A percentile compares a stretch with the other conserved stretches of the same genome.
Conservation (phyloP, 108 stramenopile genomes). For the Epithemia pelagica region DNA sequence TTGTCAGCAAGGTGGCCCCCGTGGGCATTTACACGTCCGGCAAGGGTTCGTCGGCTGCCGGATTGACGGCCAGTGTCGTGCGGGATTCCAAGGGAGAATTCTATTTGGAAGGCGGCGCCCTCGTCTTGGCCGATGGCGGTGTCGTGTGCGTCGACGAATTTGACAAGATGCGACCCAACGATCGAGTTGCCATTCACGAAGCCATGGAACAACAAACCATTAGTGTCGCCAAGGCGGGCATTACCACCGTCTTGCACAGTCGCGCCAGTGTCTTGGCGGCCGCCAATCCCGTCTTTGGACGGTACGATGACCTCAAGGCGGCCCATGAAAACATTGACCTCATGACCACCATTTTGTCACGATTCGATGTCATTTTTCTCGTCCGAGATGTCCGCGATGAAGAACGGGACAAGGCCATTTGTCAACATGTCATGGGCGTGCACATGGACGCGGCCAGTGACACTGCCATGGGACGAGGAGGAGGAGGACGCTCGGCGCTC, state of each 20-base stretch:
- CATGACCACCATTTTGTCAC: conserved; percentile 95
- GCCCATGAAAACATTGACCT: conserved; percentile 98
- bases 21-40: conserved; percentile 99
- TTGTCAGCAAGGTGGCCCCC: conserved; percentile 87
- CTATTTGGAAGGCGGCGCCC: conserved; percentile 98
- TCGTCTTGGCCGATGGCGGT: conserved; percentile 99
- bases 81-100: conserved; percentile 91
- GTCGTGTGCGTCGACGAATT: conserved; percentile 99
- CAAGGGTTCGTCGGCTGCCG: conserved; percentile 96
- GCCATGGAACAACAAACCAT: conserved; percentile 99
- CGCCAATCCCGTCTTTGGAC: conserved; percentile 98
- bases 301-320: conserved; percentile 95
- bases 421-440: conserved; percentile 96
- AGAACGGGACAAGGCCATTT: conserved; percentile 91
- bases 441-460: conserved; percentile 70
- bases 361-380: conserved; percentile 98
- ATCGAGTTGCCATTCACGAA: conserved; percentile 98
- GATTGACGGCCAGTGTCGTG: conserved; percentile 94
- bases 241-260: conserved; percentile 95
- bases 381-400: conserved; percentile 96
- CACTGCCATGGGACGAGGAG: conserved; percentile 21
- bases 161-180: conserved; percentile 91
- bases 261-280: conserved; percentile 92
- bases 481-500: conserved; percentile 7
- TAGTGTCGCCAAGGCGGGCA: conserved; percentile 97